Evolutionary conservation across 2,329 filamentous ascomycete genomes (phyloP).

Genomic region (Aspergillus persii): DNA sequence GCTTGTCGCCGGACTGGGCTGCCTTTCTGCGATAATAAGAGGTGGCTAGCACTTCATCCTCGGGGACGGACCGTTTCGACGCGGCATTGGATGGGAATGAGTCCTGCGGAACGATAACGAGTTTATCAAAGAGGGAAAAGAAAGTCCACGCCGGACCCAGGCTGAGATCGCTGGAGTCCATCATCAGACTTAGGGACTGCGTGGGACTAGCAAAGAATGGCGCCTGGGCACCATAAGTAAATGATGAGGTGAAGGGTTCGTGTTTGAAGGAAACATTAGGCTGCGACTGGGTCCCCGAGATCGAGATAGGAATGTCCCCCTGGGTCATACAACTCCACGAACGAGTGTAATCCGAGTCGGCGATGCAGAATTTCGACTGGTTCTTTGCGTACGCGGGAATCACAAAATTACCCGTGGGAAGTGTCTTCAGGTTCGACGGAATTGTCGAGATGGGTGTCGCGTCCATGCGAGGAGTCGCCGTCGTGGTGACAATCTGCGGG

Average conservation of each 20-base stretch:
- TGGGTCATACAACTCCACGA: conserved; percentile 51
- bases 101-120: conserved; percentile 54
- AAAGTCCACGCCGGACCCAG: conserved; percentile 66
- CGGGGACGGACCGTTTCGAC: conserved; percentile 28
- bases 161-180: conserved; percentile 55
- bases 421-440: conserved; percentile 42
- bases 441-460: conserved; percentile 50
- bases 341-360: conserved; percentile 42
- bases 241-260: conserved; percentile 36
- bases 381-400: conserved; percentile 50
- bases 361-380: conserved; percentile 50
- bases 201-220: conserved; percentile 46
- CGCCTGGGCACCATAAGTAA: conserved; percentile 63
- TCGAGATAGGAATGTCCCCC: conserved; percentile 33
- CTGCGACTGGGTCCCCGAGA: conserved; percentile 24
- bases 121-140: conserved; percentile 60
- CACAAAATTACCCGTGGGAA: conserved; percentile 51
- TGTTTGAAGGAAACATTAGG: conserved; percentile 40
- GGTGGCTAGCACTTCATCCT: conserved; percentile 24
- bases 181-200: conserved; percentile 53
- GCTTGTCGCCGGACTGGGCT: conserved; percentile 55
- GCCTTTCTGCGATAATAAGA: conserved; percentile 39
- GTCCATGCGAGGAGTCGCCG: conserved; percentile 49
- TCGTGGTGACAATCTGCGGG: conserved; percentile 45
- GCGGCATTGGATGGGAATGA: conserved; percentile 29